Percentiles rank a stretch among this genome's conserved stretches.
These are phyloP conservation scores for Podaxis sp. DNA, from an alignment of 768 basidiomycete genomes.

Conservation along the genomic window DNA sequence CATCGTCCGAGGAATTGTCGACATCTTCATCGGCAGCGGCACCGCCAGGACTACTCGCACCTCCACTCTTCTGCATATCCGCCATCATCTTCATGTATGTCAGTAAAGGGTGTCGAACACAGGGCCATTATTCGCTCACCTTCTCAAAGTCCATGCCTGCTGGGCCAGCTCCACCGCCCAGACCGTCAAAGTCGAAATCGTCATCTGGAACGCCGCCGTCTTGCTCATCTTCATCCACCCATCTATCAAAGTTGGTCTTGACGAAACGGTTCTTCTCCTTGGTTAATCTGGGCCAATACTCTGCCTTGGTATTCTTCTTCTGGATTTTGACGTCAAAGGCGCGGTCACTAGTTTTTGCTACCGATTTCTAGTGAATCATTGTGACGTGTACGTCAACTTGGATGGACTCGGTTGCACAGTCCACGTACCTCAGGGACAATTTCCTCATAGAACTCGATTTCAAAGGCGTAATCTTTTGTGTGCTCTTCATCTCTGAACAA, in stretches of 20 bases:
- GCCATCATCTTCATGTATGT: slow-evolving; percentile 42
- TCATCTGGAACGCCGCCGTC: slow-evolving; percentile 57
- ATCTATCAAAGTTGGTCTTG: slow-evolving; percentile 94
- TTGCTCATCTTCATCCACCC: slow-evolving; percentile 98
- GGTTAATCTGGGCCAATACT: slow-evolving; percentile 91
- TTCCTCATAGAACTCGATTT: slow-evolving; percentile 70
- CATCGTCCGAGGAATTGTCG: slow-evolving; percentile 48
- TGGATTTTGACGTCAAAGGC: slow-evolving; percentile 63
- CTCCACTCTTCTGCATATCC: slow-evolving; percentile 33
- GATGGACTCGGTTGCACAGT: neutral
- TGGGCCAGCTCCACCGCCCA: slow-evolving; percentile 25
- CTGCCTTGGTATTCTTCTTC: slow-evolving; percentile 72
- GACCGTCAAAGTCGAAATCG: slow-evolving; percentile 37
- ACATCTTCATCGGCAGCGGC: slow-evolving; percentile 32
- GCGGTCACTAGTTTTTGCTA: slow-evolving; percentile 60
- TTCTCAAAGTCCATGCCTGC: slow-evolving; percentile 59
- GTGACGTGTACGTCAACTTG: neutral
- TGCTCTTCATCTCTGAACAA: slow-evolving; percentile 31
- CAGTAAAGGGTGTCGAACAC: neutral
- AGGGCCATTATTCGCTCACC: slow-evolving; percentile 29
- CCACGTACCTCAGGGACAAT: slow-evolving; percentile 67
- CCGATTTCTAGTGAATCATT: slow-evolving; percentile 43
- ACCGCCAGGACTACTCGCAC: slow-evolving; percentile 18
- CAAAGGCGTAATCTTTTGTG: slow-evolving; percentile 68
- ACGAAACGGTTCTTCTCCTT: slow-evolving; percentile 83